Evolutionary conservation across 2,329 filamentous ascomycete species (phyloP).

Genomic region (Setomelanomma holmii): DNA sequence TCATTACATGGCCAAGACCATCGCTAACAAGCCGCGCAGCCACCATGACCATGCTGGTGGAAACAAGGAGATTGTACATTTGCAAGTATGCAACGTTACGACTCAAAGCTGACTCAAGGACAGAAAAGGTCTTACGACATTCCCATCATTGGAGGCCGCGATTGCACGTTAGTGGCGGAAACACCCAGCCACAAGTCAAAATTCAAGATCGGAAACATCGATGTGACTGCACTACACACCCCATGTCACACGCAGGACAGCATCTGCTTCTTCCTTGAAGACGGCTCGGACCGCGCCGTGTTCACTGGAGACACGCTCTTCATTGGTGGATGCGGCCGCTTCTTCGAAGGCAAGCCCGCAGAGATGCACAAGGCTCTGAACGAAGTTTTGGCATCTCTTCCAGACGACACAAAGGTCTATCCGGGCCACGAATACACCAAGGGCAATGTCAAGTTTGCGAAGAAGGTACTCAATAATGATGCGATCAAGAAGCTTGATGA

Average conservation of each 20-base stretch:
- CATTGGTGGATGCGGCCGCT: constrained; percentile 91
- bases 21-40: constrained; percentile 56
- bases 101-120: background rate
- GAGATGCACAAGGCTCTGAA: constrained; percentile 94
- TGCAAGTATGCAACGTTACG: background rate
- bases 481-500: constrained; percentile 75
- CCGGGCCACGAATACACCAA: constrained; percentile 99
- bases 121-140: constrained; percentile 69
- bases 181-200: constrained; percentile 77
- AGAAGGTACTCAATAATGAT: constrained; percentile 76
- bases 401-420: constrained; percentile 91
- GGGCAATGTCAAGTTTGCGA: constrained; percentile 86
- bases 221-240: constrained; percentile 87
- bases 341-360: constrained; percentile 88
- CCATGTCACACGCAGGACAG: constrained; percentile 98
- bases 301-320: constrained; percentile 98
- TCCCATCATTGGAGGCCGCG: constrained; percentile 84
- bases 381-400: constrained; percentile 77
- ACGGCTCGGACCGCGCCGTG: constrained; percentile 77
- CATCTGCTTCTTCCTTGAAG: constrained; percentile 92
- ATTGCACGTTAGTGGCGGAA: constrained; percentile 80
- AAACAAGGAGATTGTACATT: constrained; percentile 75
- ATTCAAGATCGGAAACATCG: constrained; percentile 84
- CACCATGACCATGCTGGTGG: constrained; percentile 96
- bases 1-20: too few relatives aligned